These are phyloP conservation scores for Rhexocercosporidium sp. DNA, from an alignment of 2,329 filamentous ascomycete species.

Conservation along the genomic window DNA sequence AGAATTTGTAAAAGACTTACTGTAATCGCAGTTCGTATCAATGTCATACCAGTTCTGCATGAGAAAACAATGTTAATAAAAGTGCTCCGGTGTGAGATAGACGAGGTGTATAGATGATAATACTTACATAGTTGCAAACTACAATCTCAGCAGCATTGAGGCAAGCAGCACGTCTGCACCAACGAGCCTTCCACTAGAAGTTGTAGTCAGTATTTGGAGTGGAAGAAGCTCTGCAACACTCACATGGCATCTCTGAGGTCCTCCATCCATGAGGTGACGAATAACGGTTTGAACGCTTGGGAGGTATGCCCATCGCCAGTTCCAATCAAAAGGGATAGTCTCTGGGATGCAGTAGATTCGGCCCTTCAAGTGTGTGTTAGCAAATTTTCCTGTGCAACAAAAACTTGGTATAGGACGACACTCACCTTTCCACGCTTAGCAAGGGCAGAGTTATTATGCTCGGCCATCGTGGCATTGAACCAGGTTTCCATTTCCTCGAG, in stretches of 20 bases:
- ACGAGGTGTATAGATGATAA: neutral
- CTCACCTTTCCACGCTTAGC: neutral
- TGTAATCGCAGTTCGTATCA: neutral
- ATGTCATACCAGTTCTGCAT: neutral
- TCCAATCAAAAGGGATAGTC: no score
- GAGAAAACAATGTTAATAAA: neutral
- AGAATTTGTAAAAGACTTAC: neutral
- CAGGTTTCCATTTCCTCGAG: neutral
- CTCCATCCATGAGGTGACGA: neutral
- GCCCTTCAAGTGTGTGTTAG: no score
- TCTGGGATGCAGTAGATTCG: no score
- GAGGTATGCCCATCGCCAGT: neutral
- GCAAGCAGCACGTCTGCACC: neutral
- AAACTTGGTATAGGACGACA: no score
- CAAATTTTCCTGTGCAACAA: no score
- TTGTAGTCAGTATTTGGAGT: neutral
- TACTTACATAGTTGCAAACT: neutral
- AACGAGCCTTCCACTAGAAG: neutral
- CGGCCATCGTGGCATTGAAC: neutral
- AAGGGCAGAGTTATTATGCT: neutral
- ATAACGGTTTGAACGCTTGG: neutral
- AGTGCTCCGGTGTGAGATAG: neutral
- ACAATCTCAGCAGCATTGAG: neutral
- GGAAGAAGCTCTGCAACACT: neutral
- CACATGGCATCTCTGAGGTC: neutral